phyloP scores from a whole-genome alignment of 1,284 basidiomycete genomes.

The Vanrija pseudolonga region DNA sequence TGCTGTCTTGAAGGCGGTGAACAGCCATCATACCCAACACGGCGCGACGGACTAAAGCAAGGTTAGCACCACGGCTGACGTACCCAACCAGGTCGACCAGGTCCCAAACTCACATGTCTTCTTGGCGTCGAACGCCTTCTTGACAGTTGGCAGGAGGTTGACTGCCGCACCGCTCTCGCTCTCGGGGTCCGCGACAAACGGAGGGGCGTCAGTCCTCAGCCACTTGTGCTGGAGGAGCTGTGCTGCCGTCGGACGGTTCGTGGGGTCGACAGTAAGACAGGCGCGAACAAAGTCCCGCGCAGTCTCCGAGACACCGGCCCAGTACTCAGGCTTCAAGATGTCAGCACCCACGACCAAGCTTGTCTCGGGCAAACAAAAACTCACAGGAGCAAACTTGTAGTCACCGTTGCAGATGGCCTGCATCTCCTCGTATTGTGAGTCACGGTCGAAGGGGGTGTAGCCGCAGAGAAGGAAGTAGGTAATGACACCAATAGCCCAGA shows the following conservation, averaged over 20 bases:
- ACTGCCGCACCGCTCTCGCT: constrained; percentile 62
- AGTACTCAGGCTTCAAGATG: constrained; percentile 61
- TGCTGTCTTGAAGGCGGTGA: constrained; percentile 61
- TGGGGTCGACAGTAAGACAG: constrained; percentile 80
- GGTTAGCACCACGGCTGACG: not conserved
- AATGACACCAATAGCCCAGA: constrained; percentile 97
- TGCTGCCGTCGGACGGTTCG: constrained; percentile 68
- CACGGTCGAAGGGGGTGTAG: constrained; percentile 91
- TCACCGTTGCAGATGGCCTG: constrained; percentile 88
- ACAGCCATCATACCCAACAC: constrained; percentile 80
- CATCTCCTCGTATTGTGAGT: constrained; percentile 82
- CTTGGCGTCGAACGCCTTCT: constrained; percentile 81
- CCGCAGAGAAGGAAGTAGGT: constrained; percentile 92
- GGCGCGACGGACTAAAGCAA: constrained; percentile 71
- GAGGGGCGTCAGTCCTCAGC: constrained; percentile 53
- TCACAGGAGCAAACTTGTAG: constrained; percentile 77
- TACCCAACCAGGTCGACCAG: not conserved
- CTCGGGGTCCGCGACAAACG: constrained; percentile 58
- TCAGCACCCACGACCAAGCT: constrained; percentile 4
- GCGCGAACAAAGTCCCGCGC: constrained; percentile 74
- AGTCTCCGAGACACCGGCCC: constrained; percentile 73
- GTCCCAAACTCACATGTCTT: constrained; percentile 63
- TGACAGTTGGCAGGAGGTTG: constrained; percentile 81
- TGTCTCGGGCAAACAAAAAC: not conserved
- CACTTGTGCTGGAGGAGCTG: constrained; percentile 72